Conservation (phyloP, 331 rosid species). For the Rhamnella rubrinervis region DNA sequence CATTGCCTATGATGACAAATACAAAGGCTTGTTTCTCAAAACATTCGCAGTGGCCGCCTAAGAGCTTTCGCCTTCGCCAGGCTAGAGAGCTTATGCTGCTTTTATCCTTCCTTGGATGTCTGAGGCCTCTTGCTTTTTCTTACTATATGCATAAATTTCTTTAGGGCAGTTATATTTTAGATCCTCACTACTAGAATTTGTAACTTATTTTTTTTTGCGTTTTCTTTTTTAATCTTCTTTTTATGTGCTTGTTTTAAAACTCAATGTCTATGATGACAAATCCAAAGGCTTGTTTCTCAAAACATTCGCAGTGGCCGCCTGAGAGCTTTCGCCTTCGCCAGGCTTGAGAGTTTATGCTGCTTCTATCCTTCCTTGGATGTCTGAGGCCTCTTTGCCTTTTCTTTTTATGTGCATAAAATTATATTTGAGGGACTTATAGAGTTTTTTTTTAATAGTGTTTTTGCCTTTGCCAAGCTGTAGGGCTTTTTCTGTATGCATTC, state of each 20-base stretch:
- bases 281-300: slow-evolving; percentile 51
- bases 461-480: slow-evolving; percentile 72
- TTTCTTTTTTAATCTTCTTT: no score
- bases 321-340: slow-evolving; percentile 65
- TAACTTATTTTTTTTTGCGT: no score
- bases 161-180: not conserved
- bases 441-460: slow-evolving; percentile 31
- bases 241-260: not conserved
- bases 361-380: slow-evolving; percentile 3
- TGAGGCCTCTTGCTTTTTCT: no score
- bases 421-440: no score
- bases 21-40: not conserved
- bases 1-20: no score
- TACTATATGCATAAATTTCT: no score
- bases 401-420: not conserved
- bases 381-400: not conserved
- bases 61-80: no score
- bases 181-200: not conserved
- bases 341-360: slow-evolving; percentile 72
- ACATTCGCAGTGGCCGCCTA: not conserved
- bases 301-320: slow-evolving; percentile 73
- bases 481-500: slow-evolving; percentile 20
- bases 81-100: no score
- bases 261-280: not conserved
- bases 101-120: no score